Evolutionary conservation across 371 early-diverging fungal species (phyloP).

Genomic region (Dinochytrium kinnereticum): DNA sequence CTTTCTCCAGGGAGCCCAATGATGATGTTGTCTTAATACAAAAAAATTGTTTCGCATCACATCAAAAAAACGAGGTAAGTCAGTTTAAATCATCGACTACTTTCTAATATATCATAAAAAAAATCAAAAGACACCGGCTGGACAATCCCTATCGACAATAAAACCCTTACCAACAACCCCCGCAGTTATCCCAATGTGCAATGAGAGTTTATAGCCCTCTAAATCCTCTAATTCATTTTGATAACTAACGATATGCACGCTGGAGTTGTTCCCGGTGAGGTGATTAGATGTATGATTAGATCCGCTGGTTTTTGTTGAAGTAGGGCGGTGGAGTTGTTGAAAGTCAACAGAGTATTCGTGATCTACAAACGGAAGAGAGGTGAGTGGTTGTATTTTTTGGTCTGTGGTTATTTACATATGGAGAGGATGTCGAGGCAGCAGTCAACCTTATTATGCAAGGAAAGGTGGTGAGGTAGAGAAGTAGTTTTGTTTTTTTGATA

Average conservation of each 20-base stretch:
- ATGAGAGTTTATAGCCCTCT: constrained; percentile 14
- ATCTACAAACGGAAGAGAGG: constrained; percentile 7
- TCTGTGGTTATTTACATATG: not conserved
- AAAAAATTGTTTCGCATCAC: not conserved
- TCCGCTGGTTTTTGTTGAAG: not conserved
- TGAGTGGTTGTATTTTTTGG: not conserved
- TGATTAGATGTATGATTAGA: not conserved
- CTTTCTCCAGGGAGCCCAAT: constrained; percentile 13
- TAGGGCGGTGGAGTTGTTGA: constrained; percentile 7
- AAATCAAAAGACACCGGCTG: too few species aligned
- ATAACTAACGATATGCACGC: not conserved
- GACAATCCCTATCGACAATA: too few species aligned
- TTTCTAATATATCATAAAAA: not conserved
- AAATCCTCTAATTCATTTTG: not conserved
- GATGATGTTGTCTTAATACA: constrained; percentile 11
- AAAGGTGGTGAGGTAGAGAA: too few species aligned
- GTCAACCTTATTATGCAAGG: constrained; percentile 1
- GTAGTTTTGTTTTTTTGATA: too few species aligned
- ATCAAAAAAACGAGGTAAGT: too few species aligned
- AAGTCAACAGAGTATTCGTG: constrained; percentile 16
- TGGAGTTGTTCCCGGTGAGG: not conserved
- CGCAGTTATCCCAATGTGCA: constrained; percentile 11
- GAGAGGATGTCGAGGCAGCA: constrained; percentile 22
- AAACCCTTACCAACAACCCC: constrained; percentile 13
- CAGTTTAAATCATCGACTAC: too few species aligned